Percentiles rank a stretch among this genome's conserved stretches.
Conservation (phyloP, 441 rosid species). For the Euphorbia neoarborescens region DNA sequence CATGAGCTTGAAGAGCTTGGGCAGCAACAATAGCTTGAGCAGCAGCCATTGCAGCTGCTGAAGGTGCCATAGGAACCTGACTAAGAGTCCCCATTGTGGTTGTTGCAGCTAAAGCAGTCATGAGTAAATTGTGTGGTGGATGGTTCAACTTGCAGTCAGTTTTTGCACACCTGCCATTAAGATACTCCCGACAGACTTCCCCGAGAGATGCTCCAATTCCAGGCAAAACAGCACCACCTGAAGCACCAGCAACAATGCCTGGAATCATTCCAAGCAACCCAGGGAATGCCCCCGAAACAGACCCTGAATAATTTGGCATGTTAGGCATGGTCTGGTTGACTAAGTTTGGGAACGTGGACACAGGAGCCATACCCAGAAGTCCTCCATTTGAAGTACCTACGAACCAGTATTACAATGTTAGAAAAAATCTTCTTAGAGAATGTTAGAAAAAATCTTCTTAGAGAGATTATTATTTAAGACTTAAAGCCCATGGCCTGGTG, state of each 20-base stretch:
- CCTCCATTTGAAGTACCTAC: conserved; percentile 78
- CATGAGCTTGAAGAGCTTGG: conserved; percentile 98
- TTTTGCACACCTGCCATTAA: conserved; percentile 72
- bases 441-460: neutral
- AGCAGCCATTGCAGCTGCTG: conserved; percentile 99
- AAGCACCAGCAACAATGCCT: conserved; percentile 76
- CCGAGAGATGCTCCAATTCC: conserved; percentile 96
- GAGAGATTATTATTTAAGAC: neutral
- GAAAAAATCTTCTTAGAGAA: too few relatives aligned
- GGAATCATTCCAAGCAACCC: conserved; percentile 94
- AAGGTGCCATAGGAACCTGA: conserved; percentile 98
- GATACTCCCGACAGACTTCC: conserved; percentile 92
- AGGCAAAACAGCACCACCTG: conserved; percentile 93
- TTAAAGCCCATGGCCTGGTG: neutral
- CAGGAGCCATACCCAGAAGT: conserved; percentile 62
- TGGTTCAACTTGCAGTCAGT: conserved; percentile 84
- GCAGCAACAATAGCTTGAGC: conserved; percentile 99
- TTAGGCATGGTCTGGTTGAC: conserved; percentile 95
- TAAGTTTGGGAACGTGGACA: conserved; percentile 63
- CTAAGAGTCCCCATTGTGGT: conserved; percentile 77
- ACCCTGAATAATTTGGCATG: conserved; percentile 97
- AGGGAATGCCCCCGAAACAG: conserved; percentile 85
- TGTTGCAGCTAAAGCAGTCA: conserved; percentile 89
- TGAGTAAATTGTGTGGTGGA: conserved; percentile 82
- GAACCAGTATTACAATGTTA: conserved; percentile 13